Percentiles rank a stretch among this genome's conserved stretches.
These are phyloP conservation scores for Ophiobolus disseminans DNA, from an alignment of 2,329 filamentous ascomycete genomes.

Conservation along the genomic window DNA sequence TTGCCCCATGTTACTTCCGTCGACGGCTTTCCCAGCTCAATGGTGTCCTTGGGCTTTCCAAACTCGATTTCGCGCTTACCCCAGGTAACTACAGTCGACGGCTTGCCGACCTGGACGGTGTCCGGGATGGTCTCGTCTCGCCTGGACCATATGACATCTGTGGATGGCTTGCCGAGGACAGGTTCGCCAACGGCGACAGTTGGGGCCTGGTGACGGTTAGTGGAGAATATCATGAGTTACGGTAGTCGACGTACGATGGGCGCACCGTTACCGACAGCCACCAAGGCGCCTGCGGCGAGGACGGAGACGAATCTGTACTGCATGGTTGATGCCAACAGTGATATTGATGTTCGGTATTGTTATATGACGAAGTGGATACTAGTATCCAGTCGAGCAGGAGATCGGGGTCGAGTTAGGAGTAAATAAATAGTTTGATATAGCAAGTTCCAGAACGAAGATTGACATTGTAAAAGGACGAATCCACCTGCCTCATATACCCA, in stretches of 20 bases:
- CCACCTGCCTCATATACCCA: slow-evolving; percentile 17
- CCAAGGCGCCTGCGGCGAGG: slow-evolving; percentile 31
- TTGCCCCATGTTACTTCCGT: slow-evolving; percentile 25
- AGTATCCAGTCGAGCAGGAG: slow-evolving; percentile 2
- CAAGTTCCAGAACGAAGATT: slow-evolving; percentile 2
- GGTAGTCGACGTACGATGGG: slow-evolving; percentile 28
- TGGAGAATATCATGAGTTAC: not conserved
- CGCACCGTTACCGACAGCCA: slow-evolving; percentile 27
- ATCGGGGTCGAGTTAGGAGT: slow-evolving; percentile 5
- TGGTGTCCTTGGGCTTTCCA: slow-evolving; percentile 12
- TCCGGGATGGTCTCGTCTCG: too few species aligned
- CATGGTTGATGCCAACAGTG: slow-evolving; percentile 17
- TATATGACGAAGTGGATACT: slow-evolving; percentile 4
- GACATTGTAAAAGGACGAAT: slow-evolving; percentile 5
- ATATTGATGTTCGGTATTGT: not conserved
- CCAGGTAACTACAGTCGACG: slow-evolving; percentile 20
- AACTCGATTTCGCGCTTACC: slow-evolving; percentile 16
- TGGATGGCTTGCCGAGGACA: too few species aligned
- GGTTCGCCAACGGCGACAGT: slow-evolving; percentile 5
- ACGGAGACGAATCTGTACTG: slow-evolving; percentile 37
- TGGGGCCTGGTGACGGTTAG: slow-evolving; percentile 11
- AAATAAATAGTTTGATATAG: slow-evolving; percentile 10
- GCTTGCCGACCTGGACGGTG: slow-evolving; percentile 20
- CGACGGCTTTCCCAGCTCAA: slow-evolving; percentile 19
- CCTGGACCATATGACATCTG: too few species aligned